These are phyloP conservation scores for Dichotomocladium elegans DNA, from an alignment of 371 early-diverging fungal genomes.

Conservation along the genomic window DNA sequence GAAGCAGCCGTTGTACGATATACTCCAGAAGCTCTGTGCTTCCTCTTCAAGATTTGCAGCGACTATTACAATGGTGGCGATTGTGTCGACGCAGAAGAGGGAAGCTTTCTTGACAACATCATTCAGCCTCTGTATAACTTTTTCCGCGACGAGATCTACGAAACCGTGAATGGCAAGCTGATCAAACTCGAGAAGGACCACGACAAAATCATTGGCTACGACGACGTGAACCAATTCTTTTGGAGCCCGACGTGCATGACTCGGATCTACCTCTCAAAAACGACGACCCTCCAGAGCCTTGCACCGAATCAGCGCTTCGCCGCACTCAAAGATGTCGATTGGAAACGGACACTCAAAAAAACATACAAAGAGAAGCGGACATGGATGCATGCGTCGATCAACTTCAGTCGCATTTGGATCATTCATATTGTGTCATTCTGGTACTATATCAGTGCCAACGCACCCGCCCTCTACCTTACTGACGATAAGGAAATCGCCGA, in stretches of 20 bases:
- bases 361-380: slow-evolving; percentile 87
- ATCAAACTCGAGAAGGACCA: slow-evolving; percentile 83
- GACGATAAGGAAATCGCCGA: slow-evolving; percentile 35
- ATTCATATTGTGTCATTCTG: slow-evolving; percentile 82
- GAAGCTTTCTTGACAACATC: slow-evolving; percentile 68
- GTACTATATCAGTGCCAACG: slow-evolving; percentile 77
- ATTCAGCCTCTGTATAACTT: slow-evolving; percentile 76
- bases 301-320: slow-evolving; percentile 66
- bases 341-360: slow-evolving; percentile 72
- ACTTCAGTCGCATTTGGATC: slow-evolving; percentile 87
- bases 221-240: slow-evolving; percentile 88
- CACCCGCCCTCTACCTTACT: slow-evolving; percentile 62
- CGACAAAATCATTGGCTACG: slow-evolving; percentile 77
- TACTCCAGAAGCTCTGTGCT: slow-evolving; percentile 79
- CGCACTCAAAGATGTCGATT: slow-evolving; percentile 63
- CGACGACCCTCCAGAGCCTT: slow-evolving; percentile 51
- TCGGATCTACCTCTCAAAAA: slow-evolving; percentile 44
- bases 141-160: slow-evolving; percentile 76
- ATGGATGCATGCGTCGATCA: slow-evolving; percentile 81
- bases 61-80: slow-evolving; percentile 47
- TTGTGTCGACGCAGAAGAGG: slow-evolving; percentile 52
- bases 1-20: slow-evolving; percentile 82
- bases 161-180: slow-evolving; percentile 63
- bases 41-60: slow-evolving; percentile 75
- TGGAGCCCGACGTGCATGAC: slow-evolving; percentile 73